Percentiles rank a stretch among this genome's conserved stretches.
phyloP scores from a whole-genome alignment of 2,329 filamentous ascomycete genomes.

The Nothophaeocryptopus gaeumannii region DNA sequence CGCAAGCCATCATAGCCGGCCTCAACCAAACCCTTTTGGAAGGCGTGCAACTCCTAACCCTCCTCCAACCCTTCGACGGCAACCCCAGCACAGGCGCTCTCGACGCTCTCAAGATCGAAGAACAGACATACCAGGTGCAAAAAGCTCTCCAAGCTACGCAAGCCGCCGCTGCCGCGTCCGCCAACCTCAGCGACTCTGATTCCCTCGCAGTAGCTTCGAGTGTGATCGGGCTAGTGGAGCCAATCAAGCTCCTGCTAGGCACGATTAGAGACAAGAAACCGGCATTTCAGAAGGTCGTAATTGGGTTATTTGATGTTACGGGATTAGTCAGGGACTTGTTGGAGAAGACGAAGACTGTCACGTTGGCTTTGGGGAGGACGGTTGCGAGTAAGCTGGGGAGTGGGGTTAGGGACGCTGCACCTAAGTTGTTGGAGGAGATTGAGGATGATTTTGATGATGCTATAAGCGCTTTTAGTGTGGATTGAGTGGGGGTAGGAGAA shows the following conservation, averaged over 20 bases:
- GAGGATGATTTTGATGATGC: background rate
- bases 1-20: background rate
- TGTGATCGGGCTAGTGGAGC: background rate
- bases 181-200: background rate
- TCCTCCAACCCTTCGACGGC: background rate
- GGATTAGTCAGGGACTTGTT: background rate
- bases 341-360: background rate
- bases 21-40: background rate
- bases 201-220: background rate
- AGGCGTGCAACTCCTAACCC: background rate
- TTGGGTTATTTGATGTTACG: slow-evolving; percentile 1
- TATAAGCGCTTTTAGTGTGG: background rate
- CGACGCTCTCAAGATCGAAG: slow-evolving; percentile 1
- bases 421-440: background rate
- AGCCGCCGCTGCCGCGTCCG: background rate
- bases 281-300: background rate
- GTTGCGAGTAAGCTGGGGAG: background rate
- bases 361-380: background rate
- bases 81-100: background rate
- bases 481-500: background rate
- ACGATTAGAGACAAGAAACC: background rate
- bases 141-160: background rate
- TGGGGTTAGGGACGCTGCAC: background rate
- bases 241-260: background rate
- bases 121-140: background rate